Conservation (phyloP, 352 stramenopile species). For the Phytophthora kernoviae region DNA sequence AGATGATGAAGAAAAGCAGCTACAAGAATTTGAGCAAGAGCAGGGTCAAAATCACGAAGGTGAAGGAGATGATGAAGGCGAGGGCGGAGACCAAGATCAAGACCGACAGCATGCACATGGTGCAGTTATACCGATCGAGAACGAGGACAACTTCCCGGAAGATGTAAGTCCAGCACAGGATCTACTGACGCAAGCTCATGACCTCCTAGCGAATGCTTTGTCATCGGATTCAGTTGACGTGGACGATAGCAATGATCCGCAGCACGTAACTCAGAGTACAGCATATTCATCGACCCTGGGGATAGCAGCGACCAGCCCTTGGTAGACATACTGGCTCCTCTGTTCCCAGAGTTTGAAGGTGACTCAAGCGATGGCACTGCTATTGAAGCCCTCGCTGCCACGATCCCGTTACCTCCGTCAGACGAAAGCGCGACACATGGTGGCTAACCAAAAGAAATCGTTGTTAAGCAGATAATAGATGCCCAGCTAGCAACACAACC, state of each 20-base stretch:
- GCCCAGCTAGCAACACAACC: background rate
- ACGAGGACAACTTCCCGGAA: background rate
- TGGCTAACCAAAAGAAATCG: slow-evolving; percentile 8
- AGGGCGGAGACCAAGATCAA: slow-evolving; percentile 16
- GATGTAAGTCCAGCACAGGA: background rate
- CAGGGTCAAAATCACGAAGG: slow-evolving; percentile 10
- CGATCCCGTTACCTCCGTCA: slow-evolving; percentile 15
- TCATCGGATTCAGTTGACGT: slow-evolving; percentile 13
- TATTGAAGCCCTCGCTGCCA: slow-evolving; percentile 18
- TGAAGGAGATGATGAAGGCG: slow-evolving; percentile 16
- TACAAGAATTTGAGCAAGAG: background rate
- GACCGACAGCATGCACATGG: slow-evolving; percentile 2
- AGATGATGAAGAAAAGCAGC: slow-evolving; percentile 3
- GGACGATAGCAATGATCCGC: slow-evolving; percentile 8
- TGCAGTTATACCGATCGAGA: background rate
- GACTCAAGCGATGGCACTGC: slow-evolving; percentile 10
- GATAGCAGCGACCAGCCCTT: slow-evolving; percentile 8
- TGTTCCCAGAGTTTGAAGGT: slow-evolving; percentile 3
- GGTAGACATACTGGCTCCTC: slow-evolving; percentile 2
- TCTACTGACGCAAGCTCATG: slow-evolving; percentile 21
- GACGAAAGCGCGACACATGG: slow-evolving; percentile 18
- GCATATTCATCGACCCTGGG: slow-evolving; percentile 4
- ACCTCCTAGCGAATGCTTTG: slow-evolving; percentile 13
- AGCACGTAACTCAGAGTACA: slow-evolving; percentile 2
- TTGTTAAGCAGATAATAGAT: background rate